These are phyloP conservation scores for Cymodocea nodosa DNA, from an alignment of 116 monocot species.

Conservation along the genomic window DNA sequence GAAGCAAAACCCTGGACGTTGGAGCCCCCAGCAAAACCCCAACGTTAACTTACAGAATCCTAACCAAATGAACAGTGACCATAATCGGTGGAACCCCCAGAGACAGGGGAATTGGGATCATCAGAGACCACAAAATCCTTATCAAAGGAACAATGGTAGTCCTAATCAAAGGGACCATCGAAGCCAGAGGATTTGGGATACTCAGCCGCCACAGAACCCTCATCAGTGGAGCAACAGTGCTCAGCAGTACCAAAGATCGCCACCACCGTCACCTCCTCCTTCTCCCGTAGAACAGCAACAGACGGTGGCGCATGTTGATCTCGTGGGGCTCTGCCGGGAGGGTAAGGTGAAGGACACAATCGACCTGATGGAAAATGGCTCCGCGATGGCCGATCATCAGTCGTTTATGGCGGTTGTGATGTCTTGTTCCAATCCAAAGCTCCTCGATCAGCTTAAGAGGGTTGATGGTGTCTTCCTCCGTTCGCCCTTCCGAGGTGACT, in stretches of 20 bases:
- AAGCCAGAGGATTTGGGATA: background rate
- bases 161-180: background rate
- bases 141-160: background rate
- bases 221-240: conserved; percentile 6
- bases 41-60: too few species aligned
- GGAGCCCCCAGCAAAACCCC: too few species aligned
- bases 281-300: background rate
- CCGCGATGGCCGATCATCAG: conserved; percentile 29
- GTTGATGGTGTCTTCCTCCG: conserved; percentile 54
- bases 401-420: conserved; percentile 38
- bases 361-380: conserved; percentile 47
- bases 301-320: conserved; percentile 30
- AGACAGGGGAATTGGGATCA: background rate
- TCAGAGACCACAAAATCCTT: background rate
- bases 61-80: too few species aligned
- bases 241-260: conserved; percentile 9
- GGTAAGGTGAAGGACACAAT: conserved; percentile 77
- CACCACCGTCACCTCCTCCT: conserved; percentile 1
- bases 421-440: conserved; percentile 44
- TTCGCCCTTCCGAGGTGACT: conserved; percentile 57
- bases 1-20: too few species aligned
- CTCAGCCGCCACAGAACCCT: background rate
- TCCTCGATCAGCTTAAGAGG: conserved; percentile 66
- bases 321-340: conserved; percentile 31
- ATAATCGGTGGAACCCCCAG: too few species aligned